Evolutionary conservation across 129 eudicot genomes (phyloP).

Genomic region (Ambrosia artemisiifolia): DNA sequence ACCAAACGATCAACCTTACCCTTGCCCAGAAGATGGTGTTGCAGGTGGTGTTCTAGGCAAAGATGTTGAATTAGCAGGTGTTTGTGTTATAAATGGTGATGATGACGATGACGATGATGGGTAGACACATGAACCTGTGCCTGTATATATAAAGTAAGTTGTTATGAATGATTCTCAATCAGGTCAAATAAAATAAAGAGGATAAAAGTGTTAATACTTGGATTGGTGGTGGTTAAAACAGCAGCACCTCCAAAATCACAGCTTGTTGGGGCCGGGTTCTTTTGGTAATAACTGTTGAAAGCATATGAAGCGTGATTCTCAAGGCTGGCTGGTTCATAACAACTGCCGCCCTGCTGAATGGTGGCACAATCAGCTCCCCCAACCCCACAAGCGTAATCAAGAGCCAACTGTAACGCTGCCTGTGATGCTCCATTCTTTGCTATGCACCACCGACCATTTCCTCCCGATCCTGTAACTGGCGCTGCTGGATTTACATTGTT

Average conservation of each 20-base stretch:
- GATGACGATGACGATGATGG: constrained; percentile 50
- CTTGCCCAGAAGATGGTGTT: constrained; percentile 32
- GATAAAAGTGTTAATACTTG: constrained; percentile 45
- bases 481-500: constrained; percentile 50
- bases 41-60: constrained; percentile 15
- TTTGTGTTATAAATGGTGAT: constrained; percentile 15
- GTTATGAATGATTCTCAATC: too few relatives aligned
- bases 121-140: constrained; percentile 70
- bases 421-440: constrained; percentile 64
- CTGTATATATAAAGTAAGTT: too few relatives aligned
- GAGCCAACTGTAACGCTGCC: constrained; percentile 59
- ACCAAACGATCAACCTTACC: constrained; percentile 28
- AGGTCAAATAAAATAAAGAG: background rate
- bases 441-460: constrained; percentile 70
- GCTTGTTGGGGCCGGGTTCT: constrained; percentile 71
- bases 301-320: constrained; percentile 89
- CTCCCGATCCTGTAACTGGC: constrained; percentile 17
- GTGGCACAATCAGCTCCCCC: constrained; percentile 86
- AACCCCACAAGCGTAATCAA: constrained; percentile 90
- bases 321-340: constrained; percentile 71
- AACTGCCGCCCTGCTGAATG: constrained; percentile 72
- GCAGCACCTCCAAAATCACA: constrained; percentile 95
- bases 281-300: constrained; percentile 81
- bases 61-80: constrained; percentile 39
- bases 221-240: constrained; percentile 53